Percentiles rank a stretch among this genome's conserved stretches.
Conservation (phyloP, 2,329 filamentous ascomycete species). For the Paramyrothecium roridum region DNA sequence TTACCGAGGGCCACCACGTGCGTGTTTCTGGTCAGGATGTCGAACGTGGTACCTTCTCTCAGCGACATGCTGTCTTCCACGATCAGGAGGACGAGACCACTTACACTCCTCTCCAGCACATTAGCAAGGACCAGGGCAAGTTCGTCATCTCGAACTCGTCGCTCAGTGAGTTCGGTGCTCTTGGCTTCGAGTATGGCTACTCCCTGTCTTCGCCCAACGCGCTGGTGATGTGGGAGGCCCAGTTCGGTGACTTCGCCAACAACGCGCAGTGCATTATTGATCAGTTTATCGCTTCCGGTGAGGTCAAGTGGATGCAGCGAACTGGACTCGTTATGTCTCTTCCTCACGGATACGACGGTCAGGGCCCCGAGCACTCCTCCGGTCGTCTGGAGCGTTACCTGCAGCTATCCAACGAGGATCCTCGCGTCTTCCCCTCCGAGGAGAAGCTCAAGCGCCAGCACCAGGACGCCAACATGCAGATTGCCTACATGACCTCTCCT, state of each 20-base stretch:
- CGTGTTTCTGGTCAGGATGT: constrained; percentile 98
- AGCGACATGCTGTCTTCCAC: constrained; percentile 94
- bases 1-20: constrained; percentile 92
- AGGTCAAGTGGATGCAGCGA: constrained; percentile 98
- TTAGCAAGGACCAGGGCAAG: constrained; percentile 87
- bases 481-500: constrained; percentile 95
- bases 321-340: constrained; percentile 95
- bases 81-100: constrained; percentile 94
- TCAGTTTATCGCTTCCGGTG: constrained; percentile 96
- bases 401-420: constrained; percentile 96
- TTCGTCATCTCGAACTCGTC: constrained; percentile 98
- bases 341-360: constrained; percentile 96
- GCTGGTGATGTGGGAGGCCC: constrained; percentile 98
- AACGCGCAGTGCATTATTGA: constrained; percentile 99
- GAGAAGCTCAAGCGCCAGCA: constrained; percentile 96
- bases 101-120: constrained; percentile 86
- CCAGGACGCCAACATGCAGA: constrained; percentile 99
- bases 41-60: constrained; percentile 98
- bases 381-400: constrained; percentile 96
- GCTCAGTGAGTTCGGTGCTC: constrained; percentile 64
- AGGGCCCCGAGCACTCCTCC: constrained; percentile 97
- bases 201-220: constrained; percentile 95
- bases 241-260: constrained; percentile 99
- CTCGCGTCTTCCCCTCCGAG: constrained; percentile 80
- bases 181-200: constrained; percentile 98